These are phyloP conservation scores for Metroxylon sagu DNA, from an alignment of 176 grass and related monocot genomes.

Conservation along the genomic window DNA sequence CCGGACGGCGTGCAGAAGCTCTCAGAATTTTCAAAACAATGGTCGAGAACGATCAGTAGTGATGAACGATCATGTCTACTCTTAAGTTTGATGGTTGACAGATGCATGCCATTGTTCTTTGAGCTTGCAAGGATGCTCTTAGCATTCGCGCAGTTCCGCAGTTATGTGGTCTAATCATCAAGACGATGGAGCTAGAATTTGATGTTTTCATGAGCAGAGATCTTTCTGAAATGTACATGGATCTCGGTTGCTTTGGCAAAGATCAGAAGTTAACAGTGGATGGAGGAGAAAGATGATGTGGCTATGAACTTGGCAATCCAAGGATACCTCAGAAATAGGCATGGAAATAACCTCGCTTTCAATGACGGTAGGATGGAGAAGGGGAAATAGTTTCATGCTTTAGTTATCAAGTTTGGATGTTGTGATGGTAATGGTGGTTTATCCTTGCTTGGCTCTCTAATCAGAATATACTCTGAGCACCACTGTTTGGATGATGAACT, in stretches of 20 bases:
- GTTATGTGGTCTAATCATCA: constrained; percentile 19
- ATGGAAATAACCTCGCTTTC: constrained; percentile 9
- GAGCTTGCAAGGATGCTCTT: constrained; percentile 9
- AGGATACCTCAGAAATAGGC: constrained; percentile 28
- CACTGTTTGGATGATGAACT: constrained; percentile 18
- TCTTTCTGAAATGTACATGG: constrained; percentile 30
- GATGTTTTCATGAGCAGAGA: constrained; percentile 21
- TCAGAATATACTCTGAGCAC: constrained; percentile 27
- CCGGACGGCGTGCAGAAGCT: too few species aligned
- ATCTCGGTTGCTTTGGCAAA: constrained; percentile 16
- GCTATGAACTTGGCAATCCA: constrained; percentile 32
- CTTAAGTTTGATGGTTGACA: too few species aligned
- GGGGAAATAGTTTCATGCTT: constrained; percentile 21
- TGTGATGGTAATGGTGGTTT: not conserved
- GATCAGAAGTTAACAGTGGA: constrained; percentile 19
- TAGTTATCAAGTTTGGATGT: constrained; percentile 25
- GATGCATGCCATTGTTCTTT: constrained; percentile 13
- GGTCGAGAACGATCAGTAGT: too few species aligned
- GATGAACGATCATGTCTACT: too few species aligned
- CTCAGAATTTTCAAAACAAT: too few species aligned
- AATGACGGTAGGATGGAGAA: constrained; percentile 15
- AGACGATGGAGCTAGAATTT: constrained; percentile 18
- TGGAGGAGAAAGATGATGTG: constrained; percentile 40
- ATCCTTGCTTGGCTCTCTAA: constrained; percentile 16
- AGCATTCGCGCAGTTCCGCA: constrained; percentile 8